These are phyloP conservation scores for Penicillium glabrum DNA, from an alignment of 2,329 filamentous ascomycete genomes.

Conservation along the genomic window DNA sequence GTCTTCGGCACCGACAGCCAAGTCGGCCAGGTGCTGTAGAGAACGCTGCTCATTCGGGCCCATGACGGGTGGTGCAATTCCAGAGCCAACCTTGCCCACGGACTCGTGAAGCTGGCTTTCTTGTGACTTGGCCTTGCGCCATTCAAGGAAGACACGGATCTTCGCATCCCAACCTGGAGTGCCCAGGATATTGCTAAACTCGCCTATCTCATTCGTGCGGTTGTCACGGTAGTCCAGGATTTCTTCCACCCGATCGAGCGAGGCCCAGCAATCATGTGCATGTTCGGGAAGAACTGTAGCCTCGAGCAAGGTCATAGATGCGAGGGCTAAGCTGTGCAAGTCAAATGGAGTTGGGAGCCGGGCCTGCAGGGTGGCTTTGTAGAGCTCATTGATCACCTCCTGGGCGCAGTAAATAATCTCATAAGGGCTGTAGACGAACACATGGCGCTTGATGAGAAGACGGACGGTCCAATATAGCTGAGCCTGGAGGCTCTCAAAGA, in stretches of 20 bases:
- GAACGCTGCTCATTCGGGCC: slow-evolving; percentile 46
- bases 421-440: slow-evolving; percentile 42
- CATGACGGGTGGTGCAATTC: slow-evolving; percentile 31
- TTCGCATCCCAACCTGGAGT: slow-evolving; percentile 43
- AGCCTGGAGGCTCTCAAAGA: slow-evolving; percentile 39
- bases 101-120: slow-evolving; percentile 32
- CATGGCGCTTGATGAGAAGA: slow-evolving; percentile 43
- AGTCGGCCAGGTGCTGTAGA: slow-evolving; percentile 44
- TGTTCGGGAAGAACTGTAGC: slow-evolving; percentile 42
- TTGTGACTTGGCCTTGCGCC: slow-evolving; percentile 35
- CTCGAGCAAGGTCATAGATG: slow-evolving; percentile 44
- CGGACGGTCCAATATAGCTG: slow-evolving; percentile 46
- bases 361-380: slow-evolving; percentile 32
- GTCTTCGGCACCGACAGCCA: slow-evolving; percentile 45
- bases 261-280: slow-evolving; percentile 39
- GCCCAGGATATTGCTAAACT: slow-evolving; percentile 41
- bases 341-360: slow-evolving; percentile 41
- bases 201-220: slow-evolving; percentile 25
- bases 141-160: slow-evolving; percentile 42
- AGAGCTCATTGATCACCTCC: slow-evolving; percentile 41
- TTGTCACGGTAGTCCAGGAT: slow-evolving; percentile 48
- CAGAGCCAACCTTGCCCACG: slow-evolving; percentile 15
- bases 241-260: slow-evolving; percentile 52
- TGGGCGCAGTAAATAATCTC: slow-evolving; percentile 43
- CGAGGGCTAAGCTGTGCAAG: slow-evolving; percentile 41